Evolutionary conservation across 2,329 filamentous ascomycete genomes (phyloP).

Genomic region (Aureobasidium sp.): DNA sequence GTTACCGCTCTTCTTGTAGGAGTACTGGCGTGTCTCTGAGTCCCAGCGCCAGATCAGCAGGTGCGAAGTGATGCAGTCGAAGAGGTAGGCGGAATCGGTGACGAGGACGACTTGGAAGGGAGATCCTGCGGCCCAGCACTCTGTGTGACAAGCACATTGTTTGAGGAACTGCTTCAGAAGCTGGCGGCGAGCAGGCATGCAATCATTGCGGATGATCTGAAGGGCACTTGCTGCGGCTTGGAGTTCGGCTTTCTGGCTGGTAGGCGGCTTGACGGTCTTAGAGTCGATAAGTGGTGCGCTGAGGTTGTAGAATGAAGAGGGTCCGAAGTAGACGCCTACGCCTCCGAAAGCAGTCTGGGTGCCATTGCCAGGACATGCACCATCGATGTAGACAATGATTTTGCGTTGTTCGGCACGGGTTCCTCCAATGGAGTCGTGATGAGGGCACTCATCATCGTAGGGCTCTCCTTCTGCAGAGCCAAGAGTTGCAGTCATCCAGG

Average conservation of each 20-base stretch:
- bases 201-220: background rate
- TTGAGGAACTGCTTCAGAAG: background rate
- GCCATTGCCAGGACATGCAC: background rate
- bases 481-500: background rate
- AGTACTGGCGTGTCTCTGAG: background rate
- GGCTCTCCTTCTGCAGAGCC: background rate
- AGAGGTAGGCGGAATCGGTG: background rate
- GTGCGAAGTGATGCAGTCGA: background rate
- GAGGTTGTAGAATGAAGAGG: background rate
- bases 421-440: background rate
- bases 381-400: background rate
- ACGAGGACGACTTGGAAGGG: background rate
- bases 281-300: no score
- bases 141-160: background rate
- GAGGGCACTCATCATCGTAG: background rate
- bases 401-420: background rate
- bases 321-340: background rate
- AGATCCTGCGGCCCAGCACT: background rate
- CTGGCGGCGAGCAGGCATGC: background rate
- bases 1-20: background rate
- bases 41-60: background rate
- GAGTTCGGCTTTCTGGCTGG: background rate
- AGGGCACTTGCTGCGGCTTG: background rate
- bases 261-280: background rate
- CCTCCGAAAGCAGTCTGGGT: background rate